phyloP scores from a whole-genome alignment of 495 filamentous ascomycete genomes.

The Lophiotrema nucula region DNA sequence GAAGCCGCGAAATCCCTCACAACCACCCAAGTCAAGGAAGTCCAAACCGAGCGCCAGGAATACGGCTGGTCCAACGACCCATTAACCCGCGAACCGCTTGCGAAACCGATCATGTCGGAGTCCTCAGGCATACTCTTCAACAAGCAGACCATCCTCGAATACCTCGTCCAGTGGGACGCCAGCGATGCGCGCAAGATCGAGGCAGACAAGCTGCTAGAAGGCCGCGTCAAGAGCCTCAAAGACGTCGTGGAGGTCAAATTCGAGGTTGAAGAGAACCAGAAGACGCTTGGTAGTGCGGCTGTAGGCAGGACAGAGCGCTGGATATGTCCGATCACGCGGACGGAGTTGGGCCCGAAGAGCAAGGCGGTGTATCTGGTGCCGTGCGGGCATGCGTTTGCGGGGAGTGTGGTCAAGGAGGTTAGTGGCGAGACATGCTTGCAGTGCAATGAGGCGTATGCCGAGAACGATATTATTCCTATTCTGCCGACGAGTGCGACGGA shows the following conservation, averaged over 20 bases:
- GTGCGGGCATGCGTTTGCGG: constrained; percentile 92
- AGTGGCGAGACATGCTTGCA: constrained; percentile 57
- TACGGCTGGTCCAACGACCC: constrained; percentile 87
- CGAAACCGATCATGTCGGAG: constrained; percentile 79
- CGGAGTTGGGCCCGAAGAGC: constrained; percentile 74
- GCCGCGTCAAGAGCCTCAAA: constrained; percentile 72
- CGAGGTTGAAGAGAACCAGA: constrained; percentile 51
- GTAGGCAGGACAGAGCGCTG: constrained; percentile 50
- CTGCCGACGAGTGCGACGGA: constrained; percentile 70
- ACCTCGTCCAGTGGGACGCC: constrained; percentile 59
- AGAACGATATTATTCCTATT: constrained; percentile 80
- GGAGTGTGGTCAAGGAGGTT: constrained; percentile 78
- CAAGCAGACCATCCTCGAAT: constrained; percentile 85
- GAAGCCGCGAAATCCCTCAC: constrained; percentile 77
- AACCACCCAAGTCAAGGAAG: constrained; percentile 86
- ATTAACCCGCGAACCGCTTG: constrained; percentile 72
- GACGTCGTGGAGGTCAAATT: constrained; percentile 92
- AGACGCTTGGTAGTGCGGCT: constrained; percentile 30
- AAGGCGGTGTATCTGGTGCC: constrained; percentile 89
- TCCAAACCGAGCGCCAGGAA: constrained; percentile 74
- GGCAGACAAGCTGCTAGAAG: constrained; percentile 66
- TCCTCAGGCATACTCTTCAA: constrained; percentile 85
- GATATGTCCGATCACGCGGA: constrained; percentile 85
- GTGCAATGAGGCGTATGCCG: constrained; percentile 73
- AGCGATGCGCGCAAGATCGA: constrained; percentile 55